Conservation (phyloP, 2,329 filamentous ascomycete genomes). For the Fusarium citri region DNA sequence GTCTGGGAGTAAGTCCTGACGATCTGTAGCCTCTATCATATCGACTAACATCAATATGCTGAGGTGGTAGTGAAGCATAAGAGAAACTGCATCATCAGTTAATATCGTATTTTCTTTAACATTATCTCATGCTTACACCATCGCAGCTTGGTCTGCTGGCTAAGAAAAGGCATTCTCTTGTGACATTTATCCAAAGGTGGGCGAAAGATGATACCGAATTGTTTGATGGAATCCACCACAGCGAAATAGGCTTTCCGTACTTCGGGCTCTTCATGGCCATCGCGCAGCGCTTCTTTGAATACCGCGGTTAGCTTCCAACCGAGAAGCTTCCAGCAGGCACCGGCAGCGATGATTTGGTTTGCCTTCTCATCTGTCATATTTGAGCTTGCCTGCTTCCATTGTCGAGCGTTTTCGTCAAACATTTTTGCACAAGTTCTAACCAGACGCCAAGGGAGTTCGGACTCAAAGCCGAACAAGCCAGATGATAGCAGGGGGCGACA, state of each 20-base stretch:
- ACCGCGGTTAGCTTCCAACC: slow-evolving; percentile 50
- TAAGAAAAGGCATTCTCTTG: slow-evolving; percentile 48
- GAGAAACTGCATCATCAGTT: slow-evolving; percentile 37
- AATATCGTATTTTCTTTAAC: not conserved
- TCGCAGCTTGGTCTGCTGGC: slow-evolving; percentile 48
- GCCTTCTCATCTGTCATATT: slow-evolving; percentile 50
- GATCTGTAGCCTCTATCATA: slow-evolving; percentile 47
- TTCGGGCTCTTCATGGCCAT: slow-evolving; percentile 49
- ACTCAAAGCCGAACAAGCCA: slow-evolving; percentile 51
- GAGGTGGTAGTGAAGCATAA: slow-evolving; percentile 51
- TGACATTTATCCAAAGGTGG: slow-evolving; percentile 48
- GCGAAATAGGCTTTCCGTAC: slow-evolving; percentile 44
- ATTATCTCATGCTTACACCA: slow-evolving; percentile 44
- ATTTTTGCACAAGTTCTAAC: slow-evolving; percentile 47
- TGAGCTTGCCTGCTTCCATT: slow-evolving; percentile 43
- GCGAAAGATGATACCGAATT: slow-evolving; percentile 47
- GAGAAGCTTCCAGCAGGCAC: slow-evolving; percentile 48
- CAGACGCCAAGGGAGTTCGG: slow-evolving; percentile 47
- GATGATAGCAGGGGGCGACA: slow-evolving; percentile 54
- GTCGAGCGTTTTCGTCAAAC: slow-evolving; percentile 45
- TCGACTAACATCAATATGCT: slow-evolving; percentile 50
- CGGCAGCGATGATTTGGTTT: slow-evolving; percentile 48
- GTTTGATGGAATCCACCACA: slow-evolving; percentile 44
- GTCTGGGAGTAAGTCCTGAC: slow-evolving; percentile 43
- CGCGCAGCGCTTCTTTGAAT: slow-evolving; percentile 50